phyloP scores from a whole-genome alignment of 2,329 filamentous ascomycete genomes.

The Claviceps maximensis region DNA sequence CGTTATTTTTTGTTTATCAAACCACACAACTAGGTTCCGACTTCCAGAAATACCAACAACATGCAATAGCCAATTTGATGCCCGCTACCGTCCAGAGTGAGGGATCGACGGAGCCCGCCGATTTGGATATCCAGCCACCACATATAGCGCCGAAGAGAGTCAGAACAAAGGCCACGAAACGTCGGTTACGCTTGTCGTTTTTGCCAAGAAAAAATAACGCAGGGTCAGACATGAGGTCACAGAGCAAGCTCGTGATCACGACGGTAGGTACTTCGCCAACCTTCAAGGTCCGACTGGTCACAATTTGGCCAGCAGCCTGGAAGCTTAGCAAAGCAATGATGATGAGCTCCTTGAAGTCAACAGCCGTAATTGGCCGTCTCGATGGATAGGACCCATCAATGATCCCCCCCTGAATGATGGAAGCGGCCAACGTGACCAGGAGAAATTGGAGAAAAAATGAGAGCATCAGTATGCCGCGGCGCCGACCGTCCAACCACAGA shows the following conservation, averaged over 20 bases:
- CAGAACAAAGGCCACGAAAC: conserved; percentile 29
- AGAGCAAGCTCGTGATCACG: conserved; percentile 41
- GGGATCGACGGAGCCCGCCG: conserved; percentile 24
- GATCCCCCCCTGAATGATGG: conserved; percentile 32
- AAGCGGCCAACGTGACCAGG: conserved; percentile 38
- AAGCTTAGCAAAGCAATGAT: conserved; percentile 36
- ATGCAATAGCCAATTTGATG: conserved; percentile 28
- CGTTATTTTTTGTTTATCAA: neutral
- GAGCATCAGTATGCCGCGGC: conserved; percentile 26
- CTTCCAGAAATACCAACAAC: conserved; percentile 23
- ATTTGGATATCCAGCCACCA: conserved; percentile 35
- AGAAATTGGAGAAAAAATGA: conserved; percentile 40
- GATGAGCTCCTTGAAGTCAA: conserved; percentile 22
- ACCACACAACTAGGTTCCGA: conserved; percentile 3
- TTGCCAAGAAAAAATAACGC: conserved; percentile 27
- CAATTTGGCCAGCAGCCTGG: conserved; percentile 40
- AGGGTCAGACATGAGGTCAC: conserved; percentile 38
- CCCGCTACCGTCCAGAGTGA: conserved; percentile 32
- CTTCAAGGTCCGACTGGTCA: conserved; percentile 32
- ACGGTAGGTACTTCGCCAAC: conserved; percentile 41
- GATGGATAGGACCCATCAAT: conserved; percentile 8
- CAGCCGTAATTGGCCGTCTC: conserved; percentile 3
- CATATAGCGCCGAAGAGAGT: conserved; percentile 33
- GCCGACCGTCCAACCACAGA: conserved; percentile 15
- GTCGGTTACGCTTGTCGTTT: conserved; percentile 37